Conservation (phyloP, 768 basidiomycete species). For the Omphalotus guepiniiformis region DNA sequence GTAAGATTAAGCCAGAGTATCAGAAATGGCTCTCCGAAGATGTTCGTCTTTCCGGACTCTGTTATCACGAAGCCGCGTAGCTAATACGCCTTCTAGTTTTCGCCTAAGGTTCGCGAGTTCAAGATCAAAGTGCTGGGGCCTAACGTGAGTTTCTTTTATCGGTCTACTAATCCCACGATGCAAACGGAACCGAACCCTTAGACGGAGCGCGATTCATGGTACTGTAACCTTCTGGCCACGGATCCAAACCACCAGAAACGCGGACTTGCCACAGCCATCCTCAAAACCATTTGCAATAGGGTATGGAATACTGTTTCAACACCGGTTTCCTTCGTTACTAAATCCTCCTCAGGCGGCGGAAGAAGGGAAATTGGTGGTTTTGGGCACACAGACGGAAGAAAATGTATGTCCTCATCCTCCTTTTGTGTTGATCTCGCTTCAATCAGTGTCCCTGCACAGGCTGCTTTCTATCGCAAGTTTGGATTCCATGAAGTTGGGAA, state of each 20-base stretch:
- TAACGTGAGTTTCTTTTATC: not conserved
- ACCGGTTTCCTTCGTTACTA: not conserved
- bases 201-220: conserved; percentile 1
- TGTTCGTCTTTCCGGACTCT: not conserved
- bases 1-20: not conserved
- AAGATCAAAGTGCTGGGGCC: not conserved
- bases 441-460: not conserved
- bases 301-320: not conserved
- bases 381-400: conserved; percentile 1
- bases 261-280: not conserved
- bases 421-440: not conserved
- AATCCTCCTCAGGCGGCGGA: not conserved
- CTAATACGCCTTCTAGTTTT: too few species aligned
- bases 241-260: not conserved
- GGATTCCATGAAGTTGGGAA: not conserved
- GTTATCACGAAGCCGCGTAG: too few species aligned
- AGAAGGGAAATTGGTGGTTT: not conserved
- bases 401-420: not conserved
- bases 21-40: not conserved
- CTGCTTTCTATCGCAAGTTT: not conserved
- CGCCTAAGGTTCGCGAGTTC: not conserved
- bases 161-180: not conserved
- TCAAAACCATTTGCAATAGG: conserved; percentile 1
- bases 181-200: not conserved
- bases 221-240: not conserved